phyloP scores from a whole-genome alignment of 352 stramenopile genomes.

The Lagenidium sp. region DNA sequence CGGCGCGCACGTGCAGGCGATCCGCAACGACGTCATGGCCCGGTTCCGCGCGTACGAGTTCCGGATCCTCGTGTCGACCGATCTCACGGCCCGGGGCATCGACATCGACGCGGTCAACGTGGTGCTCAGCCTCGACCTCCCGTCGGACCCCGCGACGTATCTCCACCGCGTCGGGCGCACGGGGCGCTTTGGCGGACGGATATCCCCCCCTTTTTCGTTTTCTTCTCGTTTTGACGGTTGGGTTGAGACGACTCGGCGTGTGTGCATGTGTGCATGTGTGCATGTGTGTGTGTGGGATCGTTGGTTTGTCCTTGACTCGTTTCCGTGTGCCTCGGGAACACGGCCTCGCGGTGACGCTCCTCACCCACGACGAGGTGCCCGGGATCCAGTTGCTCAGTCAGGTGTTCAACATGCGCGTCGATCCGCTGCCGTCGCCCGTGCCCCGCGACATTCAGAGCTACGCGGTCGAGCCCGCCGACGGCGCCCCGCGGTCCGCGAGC shows the following conservation, averaged over 20 bases:
- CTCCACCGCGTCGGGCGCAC: slow-evolving; percentile 68
- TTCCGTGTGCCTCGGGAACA: slow-evolving; percentile 10
- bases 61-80: slow-evolving; percentile 68
- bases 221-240: background rate
- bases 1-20: slow-evolving; percentile 48
- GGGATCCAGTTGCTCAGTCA: slow-evolving; percentile 43
- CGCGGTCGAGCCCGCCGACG: slow-evolving; percentile 6
- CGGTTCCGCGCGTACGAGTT: slow-evolving; percentile 34
- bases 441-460: slow-evolving; percentile 39
- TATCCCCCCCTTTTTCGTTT: slow-evolving; percentile 28
- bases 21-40: slow-evolving; percentile 52
- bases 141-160: slow-evolving; percentile 65
- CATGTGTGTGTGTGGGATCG: too few relatives aligned
- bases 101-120: slow-evolving; percentile 75
- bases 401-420: slow-evolving; percentile 65
- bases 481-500: too few relatives aligned
- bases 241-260: too few relatives aligned
- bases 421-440: slow-evolving; percentile 30
- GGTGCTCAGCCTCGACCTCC: slow-evolving; percentile 72
- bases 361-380: slow-evolving; percentile 33
- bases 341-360: slow-evolving; percentile 61
- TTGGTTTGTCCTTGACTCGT: background rate
- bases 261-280: too few relatives aligned
- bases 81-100: slow-evolving; percentile 68
- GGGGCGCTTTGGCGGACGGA: slow-evolving; percentile 65